A percentile compares a stretch with the other conserved stretches of the same genome.
phyloP scores from a whole-genome alignment of 139 green algal genomes.

The Asterochloris erici region DNA sequence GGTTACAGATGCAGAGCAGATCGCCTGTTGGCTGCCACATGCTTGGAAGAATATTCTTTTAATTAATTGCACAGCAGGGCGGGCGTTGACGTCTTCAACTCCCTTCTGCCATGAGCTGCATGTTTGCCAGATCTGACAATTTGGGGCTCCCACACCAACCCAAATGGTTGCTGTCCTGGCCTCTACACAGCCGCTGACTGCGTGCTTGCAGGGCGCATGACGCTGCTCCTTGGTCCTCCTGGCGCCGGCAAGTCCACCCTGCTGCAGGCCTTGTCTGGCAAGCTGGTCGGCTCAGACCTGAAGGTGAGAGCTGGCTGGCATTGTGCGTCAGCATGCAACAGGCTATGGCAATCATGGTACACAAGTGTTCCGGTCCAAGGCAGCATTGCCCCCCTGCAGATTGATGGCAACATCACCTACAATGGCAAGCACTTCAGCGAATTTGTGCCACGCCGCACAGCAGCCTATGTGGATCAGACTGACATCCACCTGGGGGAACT shows the following conservation, averaged over 20 bases:
- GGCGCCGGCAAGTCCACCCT: conserved; percentile 51
- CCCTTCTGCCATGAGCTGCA: too few relatives aligned
- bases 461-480: conserved; percentile 47
- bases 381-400: conserved; percentile 7
- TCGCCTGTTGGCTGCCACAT: too few relatives aligned
- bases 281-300: conserved; percentile 11
- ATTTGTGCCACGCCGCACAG: conserved; percentile 40
- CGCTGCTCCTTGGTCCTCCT: conserved; percentile 68
- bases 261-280: conserved; percentile 51
- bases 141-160: too few relatives aligned
- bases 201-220: conserved; percentile 38
- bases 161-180: too few relatives aligned
- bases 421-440: conserved; percentile 37
- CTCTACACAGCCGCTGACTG: too few relatives aligned
- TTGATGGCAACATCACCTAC: conserved; percentile 45
- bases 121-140: too few relatives aligned
- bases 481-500: conserved; percentile 50
- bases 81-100: too few relatives aligned
- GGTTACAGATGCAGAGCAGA: too few relatives aligned
- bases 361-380: too few relatives aligned
- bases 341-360: neutral
- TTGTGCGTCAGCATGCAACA: neutral
- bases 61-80: too few relatives aligned
- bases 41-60: too few relatives aligned
- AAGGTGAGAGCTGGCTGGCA: conserved; percentile 17